Evolutionary conservation across 139 green algal species (phyloP), one percentile per base, ranked within the genome.

Genomic region (Chlamydomonas incerta): DNA sequence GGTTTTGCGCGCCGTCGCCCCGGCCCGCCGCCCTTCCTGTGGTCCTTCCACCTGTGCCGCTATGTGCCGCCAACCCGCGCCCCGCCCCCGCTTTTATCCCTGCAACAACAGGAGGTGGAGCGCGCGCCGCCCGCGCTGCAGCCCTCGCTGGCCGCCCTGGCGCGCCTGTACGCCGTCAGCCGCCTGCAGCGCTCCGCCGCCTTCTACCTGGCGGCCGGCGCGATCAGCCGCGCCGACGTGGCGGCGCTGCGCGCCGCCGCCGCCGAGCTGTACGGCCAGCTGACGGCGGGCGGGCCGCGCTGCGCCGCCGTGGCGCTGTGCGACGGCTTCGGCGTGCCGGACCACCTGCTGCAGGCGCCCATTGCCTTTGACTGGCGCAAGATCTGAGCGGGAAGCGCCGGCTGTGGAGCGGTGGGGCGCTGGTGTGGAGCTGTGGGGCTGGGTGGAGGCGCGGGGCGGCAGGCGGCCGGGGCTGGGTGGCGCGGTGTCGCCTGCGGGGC

Each of bases 241-340:
- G 83, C 69, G n/a, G 84, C 88, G 2, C 71, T 97, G 46, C 89
- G 93, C 9, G 13, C 41, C 17, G 68, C 88, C 1, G 84, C 96
- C 28, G 92, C 94, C 74, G 76, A 29, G 47, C 65, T 90, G n/a
- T 96, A 90, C 80, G 62, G 52, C 37, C 67, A 67, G 55, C 88
- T 98, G 67, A 87, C 75, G 31, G 88, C 74, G 0, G 81, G 87
- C 31, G 63, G 35, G 15, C 63, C n/a, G 15, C 77, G 77, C 28
- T 74, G 77, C 47, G 70, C 90, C 21, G 93, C 91, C 34, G 88
- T 96, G 35, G 34, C 28, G 77, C 87, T 98, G 41, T 95, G 90
- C 82, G 90, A 95, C 20, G 93, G 83, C 37, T 97, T 97, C 86
- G 95, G 90, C 80, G 94, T 96, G 67, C 95, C 95, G 1, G 94